Base-by-base conservation (phyloP, 2,329 filamentous ascomycete genomes). In the Diaporthe australafricana region DNA sequence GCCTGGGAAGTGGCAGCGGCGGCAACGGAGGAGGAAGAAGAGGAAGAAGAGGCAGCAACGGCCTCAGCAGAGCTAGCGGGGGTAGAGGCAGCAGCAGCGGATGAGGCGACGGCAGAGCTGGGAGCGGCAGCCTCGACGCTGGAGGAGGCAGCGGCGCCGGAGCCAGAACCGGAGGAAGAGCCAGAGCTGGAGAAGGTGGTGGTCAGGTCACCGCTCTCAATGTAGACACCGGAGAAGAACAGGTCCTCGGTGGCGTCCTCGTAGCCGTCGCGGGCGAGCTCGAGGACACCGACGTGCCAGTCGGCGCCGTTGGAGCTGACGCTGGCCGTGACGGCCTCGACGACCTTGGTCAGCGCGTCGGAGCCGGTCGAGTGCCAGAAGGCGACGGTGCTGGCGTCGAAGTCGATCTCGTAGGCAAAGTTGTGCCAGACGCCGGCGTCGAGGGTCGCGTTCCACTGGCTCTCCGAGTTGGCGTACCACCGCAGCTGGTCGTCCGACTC, bases 391-490 rank as follows among this genome's bases (percentile, higher is more conserved):
- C 85, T 81, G 47, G 83, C 86, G 16, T 81, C 83, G 77, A 93
- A 93, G 81, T 93, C 87, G 73, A 93, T 92, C 77, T 90, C 90
- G 77, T 93, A 93, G 56, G 90, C 91, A 76, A 92, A 85, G 78
- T 93, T 93, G 79, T 93, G 91, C 91, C 91, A 93, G 5, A 89
- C 87, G 47, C 86, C 89, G 1, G 90, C 84, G 62, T 84, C 84
- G 78, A 91, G 88, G 69, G 86, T 83, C 1, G 84, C 83, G 75
- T 86, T 87, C 90, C 90, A 93, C 75, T 92, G 83, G 60, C 85
- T 86, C 74, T 84, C 80, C 16, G 88, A 86, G 71, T 84, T 83
- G 7, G 89, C 88, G 79, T 88, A 87, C 89, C 91, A 93, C 75
- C 88, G 87, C 72, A 93, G 83, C 74, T 86, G 85, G 56, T 84